A percentile compares a stretch with the other conserved stretches of the same genome.
Conservation (phyloP, 192 early-diverging fungal genomes). For the Bifiguratus adelaidae region DNA sequence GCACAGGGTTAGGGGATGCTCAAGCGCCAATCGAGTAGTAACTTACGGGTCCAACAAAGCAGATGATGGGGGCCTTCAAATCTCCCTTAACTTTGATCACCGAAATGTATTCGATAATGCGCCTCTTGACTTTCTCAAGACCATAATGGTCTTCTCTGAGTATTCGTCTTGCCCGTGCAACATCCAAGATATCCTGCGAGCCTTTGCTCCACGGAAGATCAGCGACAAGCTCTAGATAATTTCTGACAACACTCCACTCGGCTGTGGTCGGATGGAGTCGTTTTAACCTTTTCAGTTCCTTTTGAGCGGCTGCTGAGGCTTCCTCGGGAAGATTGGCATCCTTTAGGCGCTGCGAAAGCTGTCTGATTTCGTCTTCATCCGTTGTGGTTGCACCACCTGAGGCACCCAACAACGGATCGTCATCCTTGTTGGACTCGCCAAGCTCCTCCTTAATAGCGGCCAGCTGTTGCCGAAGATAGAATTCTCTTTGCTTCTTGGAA, state of each 20-base stretch:
- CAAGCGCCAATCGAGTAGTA: not conserved
- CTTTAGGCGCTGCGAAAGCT: slow-evolving; percentile 37
- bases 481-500: slow-evolving; percentile 72
- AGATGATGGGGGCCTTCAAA: slow-evolving; percentile 70
- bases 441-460: slow-evolving; percentile 74
- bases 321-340: slow-evolving; percentile 55
- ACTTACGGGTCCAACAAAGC: slow-evolving; percentile 55
- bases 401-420: not conserved
- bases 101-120: slow-evolving; percentile 76
- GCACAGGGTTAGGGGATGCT: slow-evolving; percentile 19
- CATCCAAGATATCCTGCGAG: slow-evolving; percentile 54
- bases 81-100: slow-evolving; percentile 67
- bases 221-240: slow-evolving; percentile 66
- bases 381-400: slow-evolving; percentile 1
- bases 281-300: slow-evolving; percentile 59
- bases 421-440: slow-evolving; percentile 57
- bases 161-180: slow-evolving; percentile 46
- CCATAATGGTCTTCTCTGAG: slow-evolving; percentile 79
- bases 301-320: slow-evolving; percentile 36
- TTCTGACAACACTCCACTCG: slow-evolving; percentile 68
- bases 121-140: slow-evolving; percentile 66
- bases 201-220: slow-evolving; percentile 66
- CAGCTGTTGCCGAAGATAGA: slow-evolving; percentile 68
- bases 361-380: slow-evolving; percentile 58
- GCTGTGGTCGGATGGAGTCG: slow-evolving; percentile 61